Percentiles rank a stretch among this genome's conserved stretches.
phyloP scores from a whole-genome alignment of 2,329 filamentous ascomycete genomes.

The Pseudogymnoascus sp. region DNA sequence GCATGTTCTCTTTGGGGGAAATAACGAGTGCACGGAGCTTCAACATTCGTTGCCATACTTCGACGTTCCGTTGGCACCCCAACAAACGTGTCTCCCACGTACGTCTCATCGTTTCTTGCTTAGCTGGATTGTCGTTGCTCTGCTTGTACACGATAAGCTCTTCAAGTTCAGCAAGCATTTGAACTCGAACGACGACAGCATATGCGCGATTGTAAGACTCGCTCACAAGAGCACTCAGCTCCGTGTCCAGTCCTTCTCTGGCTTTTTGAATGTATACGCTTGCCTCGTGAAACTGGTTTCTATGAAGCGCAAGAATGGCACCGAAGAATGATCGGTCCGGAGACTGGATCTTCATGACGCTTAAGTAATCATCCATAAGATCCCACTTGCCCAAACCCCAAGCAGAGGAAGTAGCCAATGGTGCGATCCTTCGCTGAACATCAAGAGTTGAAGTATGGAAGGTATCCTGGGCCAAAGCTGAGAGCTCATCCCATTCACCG shows the following conservation, averaged over 20 bases:
- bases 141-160: constrained; percentile 99
- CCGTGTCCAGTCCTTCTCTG: constrained; percentile 86
- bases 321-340: constrained; percentile 97
- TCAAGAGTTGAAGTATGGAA: constrained; percentile 87
- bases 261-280: constrained; percentile 84
- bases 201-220: constrained; percentile 98
- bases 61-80: constrained; percentile 92
- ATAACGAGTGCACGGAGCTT: constrained; percentile 90
- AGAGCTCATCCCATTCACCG: constrained; percentile 93
- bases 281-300: constrained; percentile 91
- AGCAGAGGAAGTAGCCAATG: constrained; percentile 86
- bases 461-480: constrained; percentile 79
- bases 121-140: constrained; percentile 66
- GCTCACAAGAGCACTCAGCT: constrained; percentile 90
- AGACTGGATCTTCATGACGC: constrained; percentile 87
- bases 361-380: constrained; percentile 93
- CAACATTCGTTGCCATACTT: constrained; percentile 98
- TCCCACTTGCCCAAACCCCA: constrained; percentile 98
- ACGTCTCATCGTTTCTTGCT: constrained; percentile 80
- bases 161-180: constrained; percentile 97
- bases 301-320: constrained; percentile 87
- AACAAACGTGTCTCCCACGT: constrained; percentile 95
- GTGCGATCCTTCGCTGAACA: constrained; percentile 83
- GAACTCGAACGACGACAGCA: constrained; percentile 92
- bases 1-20: constrained; percentile 83